phyloP scores from a whole-genome alignment of 495 filamentous ascomycete species.

The Entonaema liquescens region DNA sequence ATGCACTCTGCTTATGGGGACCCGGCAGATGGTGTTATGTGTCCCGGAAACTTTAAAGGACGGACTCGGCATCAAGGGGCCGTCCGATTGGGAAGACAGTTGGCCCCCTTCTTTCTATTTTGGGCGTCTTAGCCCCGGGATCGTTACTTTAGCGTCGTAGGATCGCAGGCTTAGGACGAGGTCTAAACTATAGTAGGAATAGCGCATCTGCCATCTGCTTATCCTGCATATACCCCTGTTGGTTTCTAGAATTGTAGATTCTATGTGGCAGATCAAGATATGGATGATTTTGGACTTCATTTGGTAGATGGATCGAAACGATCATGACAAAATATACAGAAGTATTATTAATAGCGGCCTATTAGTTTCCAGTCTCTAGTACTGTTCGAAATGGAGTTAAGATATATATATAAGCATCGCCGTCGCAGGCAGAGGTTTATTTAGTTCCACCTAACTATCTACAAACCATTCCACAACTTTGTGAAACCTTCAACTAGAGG shows the following conservation, averaged over 20 bases:
- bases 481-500: too few species aligned
- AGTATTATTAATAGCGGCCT: background rate
- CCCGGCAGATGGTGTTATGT: background rate
- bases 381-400: background rate
- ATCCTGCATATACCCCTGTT: constrained; percentile 34
- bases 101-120: constrained; percentile 1
- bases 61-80: constrained; percentile 16
- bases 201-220: constrained; percentile 40
- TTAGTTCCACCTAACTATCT: background rate
- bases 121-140: background rate
- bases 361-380: too few species aligned
- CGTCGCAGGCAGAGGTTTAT: background rate
- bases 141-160: constrained; percentile 1
- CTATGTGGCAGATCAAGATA: background rate
- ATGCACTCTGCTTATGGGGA: constrained; percentile 26
- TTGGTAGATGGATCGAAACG: background rate
- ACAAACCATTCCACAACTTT: too few species aligned
- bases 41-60: background rate
- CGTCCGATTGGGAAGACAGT: constrained; percentile 7
- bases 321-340: background rate
- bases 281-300: background rate
- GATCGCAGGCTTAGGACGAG: background rate
- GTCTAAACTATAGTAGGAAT: constrained; percentile 6
- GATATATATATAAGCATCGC: constrained; percentile 4
- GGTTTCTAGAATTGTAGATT: background rate